Evolutionary conservation across 164 flowering plant genomes (phyloP).

Genomic region (Nelumbo lutea): DNA sequence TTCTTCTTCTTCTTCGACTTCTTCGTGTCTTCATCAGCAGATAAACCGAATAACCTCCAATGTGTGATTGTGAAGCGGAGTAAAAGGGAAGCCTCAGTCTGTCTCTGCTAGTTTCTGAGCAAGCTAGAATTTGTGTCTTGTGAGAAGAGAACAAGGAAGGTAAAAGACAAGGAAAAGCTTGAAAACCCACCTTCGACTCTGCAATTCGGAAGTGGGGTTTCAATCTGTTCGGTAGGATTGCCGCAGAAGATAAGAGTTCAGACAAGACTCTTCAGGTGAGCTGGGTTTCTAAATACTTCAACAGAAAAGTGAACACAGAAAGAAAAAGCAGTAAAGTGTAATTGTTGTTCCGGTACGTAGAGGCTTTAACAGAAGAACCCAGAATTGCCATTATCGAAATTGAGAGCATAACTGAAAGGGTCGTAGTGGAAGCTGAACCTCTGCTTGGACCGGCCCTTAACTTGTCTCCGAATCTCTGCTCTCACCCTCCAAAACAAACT

Average conservation of each 20-base stretch:
- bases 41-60: too few relatives aligned
- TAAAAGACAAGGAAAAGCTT: background rate
- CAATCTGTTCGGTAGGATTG: background rate
- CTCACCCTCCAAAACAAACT: conserved; percentile 35
- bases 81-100: background rate
- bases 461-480: conserved; percentile 27
- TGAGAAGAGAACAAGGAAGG: background rate
- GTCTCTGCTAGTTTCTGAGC: background rate
- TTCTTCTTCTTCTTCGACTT: too few relatives aligned
- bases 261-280: background rate
- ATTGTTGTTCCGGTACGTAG: too few relatives aligned
- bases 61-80: background rate
- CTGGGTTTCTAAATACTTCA: background rate
- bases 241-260: background rate
- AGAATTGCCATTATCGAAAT: conserved; percentile 18
- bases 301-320: background rate
- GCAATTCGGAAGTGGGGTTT: conserved; percentile 4
- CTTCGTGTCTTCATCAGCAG: too few relatives aligned
- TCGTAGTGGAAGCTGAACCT: conserved; percentile 33
- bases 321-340: background rate
- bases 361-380: conserved; percentile 10
- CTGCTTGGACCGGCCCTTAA: conserved; percentile 18
- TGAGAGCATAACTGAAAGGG: conserved; percentile 20
- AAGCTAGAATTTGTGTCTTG: background rate
- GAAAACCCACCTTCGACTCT: conserved; percentile 10